Evolutionary conservation across 2,329 filamentous ascomycete genomes (phyloP).

Genomic region (Mollisiaceae sp.): DNA sequence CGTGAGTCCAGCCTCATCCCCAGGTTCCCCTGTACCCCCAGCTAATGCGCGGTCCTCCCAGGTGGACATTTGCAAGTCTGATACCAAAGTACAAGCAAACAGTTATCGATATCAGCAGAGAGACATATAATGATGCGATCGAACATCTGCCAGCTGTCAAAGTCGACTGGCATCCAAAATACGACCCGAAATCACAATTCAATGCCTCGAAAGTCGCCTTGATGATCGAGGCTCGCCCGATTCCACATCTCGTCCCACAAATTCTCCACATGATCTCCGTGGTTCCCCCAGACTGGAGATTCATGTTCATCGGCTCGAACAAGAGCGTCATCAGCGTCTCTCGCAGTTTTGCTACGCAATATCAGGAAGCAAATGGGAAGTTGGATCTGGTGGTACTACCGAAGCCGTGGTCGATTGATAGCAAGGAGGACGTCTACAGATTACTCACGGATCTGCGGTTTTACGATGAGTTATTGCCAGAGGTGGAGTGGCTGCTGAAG

Average conservation of each 20-base stretch:
- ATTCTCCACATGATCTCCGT: slow-evolving; percentile 62
- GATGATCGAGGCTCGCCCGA: slow-evolving; percentile 58
- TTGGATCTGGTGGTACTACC: slow-evolving; percentile 56
- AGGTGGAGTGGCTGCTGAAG: slow-evolving; percentile 59
- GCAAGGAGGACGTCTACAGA: slow-evolving; percentile 54
- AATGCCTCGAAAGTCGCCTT: slow-evolving; percentile 57
- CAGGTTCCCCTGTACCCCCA: background rate
- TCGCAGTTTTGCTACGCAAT: slow-evolving; percentile 52
- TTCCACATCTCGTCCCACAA: slow-evolving; percentile 56
- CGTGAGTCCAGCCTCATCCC: slow-evolving; percentile 29
- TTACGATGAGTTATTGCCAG: slow-evolving; percentile 56
- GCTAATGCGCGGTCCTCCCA: slow-evolving; percentile 34
- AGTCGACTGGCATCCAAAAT: slow-evolving; percentile 40
- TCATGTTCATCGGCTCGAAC: slow-evolving; percentile 57
- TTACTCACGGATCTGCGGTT: slow-evolving; percentile 57
- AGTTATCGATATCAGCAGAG: slow-evolving; percentile 45
- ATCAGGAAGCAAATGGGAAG: slow-evolving; percentile 57
- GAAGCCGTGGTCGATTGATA: slow-evolving; percentile 50
- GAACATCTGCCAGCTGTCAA: slow-evolving; percentile 40
- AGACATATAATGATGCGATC: slow-evolving; percentile 35
- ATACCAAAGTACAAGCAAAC: slow-evolving; percentile 51
- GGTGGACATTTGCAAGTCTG: slow-evolving; percentile 54
- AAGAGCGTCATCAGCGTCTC: slow-evolving; percentile 53
- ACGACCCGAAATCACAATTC: slow-evolving; percentile 39
- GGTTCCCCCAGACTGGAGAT: slow-evolving; percentile 60